Conservation (phyloP, 192 early-diverging fungal species). For the Radiomyces spectabilis region DNA sequence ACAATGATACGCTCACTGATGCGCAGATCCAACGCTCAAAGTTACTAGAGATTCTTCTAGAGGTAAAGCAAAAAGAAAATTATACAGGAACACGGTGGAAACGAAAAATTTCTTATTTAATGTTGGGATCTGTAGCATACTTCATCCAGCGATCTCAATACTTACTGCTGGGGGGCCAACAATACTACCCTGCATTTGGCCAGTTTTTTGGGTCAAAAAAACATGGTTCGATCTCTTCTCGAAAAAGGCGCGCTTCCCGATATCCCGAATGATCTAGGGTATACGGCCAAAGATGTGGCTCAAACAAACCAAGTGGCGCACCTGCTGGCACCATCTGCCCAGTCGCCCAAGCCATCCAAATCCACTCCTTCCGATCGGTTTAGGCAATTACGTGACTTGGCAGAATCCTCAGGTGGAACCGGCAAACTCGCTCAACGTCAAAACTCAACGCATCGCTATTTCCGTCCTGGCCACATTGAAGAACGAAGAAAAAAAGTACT, state of each 20-base stretch:
- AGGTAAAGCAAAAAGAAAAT: too few species aligned
- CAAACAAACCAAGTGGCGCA: background rate
- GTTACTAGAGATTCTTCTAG: too few species aligned
- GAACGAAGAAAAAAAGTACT: constrained; percentile 6
- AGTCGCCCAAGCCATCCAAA: background rate
- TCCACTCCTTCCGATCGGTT: constrained; percentile 4
- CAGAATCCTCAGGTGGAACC: constrained; percentile 1
- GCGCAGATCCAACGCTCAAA: too few species aligned
- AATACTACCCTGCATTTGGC: constrained; percentile 16
- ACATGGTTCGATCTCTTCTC: constrained; percentile 1
- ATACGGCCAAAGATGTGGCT: constrained; percentile 2
- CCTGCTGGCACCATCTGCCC: background rate
- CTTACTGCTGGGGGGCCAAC: constrained; percentile 9
- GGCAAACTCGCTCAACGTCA: background rate
- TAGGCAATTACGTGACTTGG: constrained; percentile 6
- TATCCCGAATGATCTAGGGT: constrained; percentile 3
- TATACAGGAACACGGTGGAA: too few species aligned
- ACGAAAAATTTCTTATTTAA: too few species aligned
- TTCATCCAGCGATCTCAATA: constrained; percentile 13
- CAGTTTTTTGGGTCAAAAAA: constrained; percentile 2
- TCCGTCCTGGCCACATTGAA: constrained; percentile 12
- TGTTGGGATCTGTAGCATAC: too few species aligned
- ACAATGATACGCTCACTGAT: too few species aligned
- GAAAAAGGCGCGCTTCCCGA: constrained; percentile 1
- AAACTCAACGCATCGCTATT: constrained; percentile 8